Base-by-base conservation (phyloP, 192 early-diverging fungal genomes). In the Backusella sp. region DNA sequence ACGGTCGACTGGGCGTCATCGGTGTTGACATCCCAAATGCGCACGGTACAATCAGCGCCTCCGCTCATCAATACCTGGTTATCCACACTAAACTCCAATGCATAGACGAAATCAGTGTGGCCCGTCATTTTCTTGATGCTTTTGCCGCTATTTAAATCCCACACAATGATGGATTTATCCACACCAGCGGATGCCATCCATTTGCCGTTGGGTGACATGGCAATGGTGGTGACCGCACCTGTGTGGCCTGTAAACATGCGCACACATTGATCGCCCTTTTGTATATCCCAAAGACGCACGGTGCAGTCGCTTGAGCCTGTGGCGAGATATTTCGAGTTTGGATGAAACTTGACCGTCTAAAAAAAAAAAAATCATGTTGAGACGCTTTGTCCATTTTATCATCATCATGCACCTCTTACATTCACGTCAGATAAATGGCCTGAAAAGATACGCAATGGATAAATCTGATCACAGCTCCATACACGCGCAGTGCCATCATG, bases 391-490 rank as follows among this genome's bases (percentile, higher is more conserved):
- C 1, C 36, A 12, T 84, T 32, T 32, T 32, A 3, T 32, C 32
- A 32, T 32, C 32, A 32, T 32, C n/a, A n/a, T n/a, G n/a, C n/a
- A 3, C 3, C 32, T 32, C 32, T 81, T 88, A 94, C 94, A 74
- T 99, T 95, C 6, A 99, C 98, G 83, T 99, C 98, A 1, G 96
- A 94, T 49, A 96, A 78, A 85, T 99, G 98, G 28, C 98, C 98
- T 72, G 95, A 97, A 91, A 99, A 98, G 30, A 99, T 93, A 68
- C 98, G 91, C 75, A 99, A 79, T 9, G 97, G 96, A 80, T 95
- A 94, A 42, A 98, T 95, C 71, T 97, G 97, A 80, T 99, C 98
- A 76, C 92, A 94, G 78, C 95, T 95, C 97, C 97, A 99, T 26
- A 99, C 85, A 46, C 97, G 85, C n/a, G 98, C 95, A 0, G 97